Conservation (phyloP, 345 rosid species). For the Citrus reticulata region DNA sequence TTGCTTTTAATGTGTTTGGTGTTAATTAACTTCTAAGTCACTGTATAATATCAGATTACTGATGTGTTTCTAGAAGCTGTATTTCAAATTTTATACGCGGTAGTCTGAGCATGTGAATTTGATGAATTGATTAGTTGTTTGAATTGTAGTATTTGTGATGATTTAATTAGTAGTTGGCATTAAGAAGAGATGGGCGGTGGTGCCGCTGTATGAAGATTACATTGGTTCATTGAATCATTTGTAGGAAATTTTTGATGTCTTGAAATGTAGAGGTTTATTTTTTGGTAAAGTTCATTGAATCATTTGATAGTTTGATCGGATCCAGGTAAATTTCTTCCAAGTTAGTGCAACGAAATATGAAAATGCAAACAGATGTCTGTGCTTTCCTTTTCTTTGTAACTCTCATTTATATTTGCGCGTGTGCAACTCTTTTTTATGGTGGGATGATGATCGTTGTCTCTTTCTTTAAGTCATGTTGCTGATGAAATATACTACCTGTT, state of each 20-base stretch:
- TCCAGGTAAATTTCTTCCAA: not conserved
- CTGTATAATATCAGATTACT: not conserved
- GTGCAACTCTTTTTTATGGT: not conserved
- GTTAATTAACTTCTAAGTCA: not conserved
- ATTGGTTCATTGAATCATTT: not conserved
- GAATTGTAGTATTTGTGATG: not conserved
- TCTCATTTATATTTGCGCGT: not conserved
- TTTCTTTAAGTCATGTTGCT: not conserved
- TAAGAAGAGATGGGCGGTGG: not conserved
- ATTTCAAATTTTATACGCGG: not conserved
- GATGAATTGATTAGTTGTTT: not conserved
- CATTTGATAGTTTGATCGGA: not conserved
- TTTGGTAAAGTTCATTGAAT: not conserved
- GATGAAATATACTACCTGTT: too few species aligned
- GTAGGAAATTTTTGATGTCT: not conserved
- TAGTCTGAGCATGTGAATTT: not conserved
- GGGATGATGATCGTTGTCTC: not conserved
- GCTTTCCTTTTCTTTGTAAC: not conserved
- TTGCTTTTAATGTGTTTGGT: not conserved
- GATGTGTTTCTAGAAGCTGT: not conserved
- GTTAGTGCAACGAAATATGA: not conserved
- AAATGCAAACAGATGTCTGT: not conserved
- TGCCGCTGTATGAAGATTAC: not conserved
- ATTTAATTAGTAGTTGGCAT: not conserved
- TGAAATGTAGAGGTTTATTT: not conserved